Evolutionary conservation across 108 stramenopile species (phyloP).

Genomic region (Thalassiosira profunda): DNA sequence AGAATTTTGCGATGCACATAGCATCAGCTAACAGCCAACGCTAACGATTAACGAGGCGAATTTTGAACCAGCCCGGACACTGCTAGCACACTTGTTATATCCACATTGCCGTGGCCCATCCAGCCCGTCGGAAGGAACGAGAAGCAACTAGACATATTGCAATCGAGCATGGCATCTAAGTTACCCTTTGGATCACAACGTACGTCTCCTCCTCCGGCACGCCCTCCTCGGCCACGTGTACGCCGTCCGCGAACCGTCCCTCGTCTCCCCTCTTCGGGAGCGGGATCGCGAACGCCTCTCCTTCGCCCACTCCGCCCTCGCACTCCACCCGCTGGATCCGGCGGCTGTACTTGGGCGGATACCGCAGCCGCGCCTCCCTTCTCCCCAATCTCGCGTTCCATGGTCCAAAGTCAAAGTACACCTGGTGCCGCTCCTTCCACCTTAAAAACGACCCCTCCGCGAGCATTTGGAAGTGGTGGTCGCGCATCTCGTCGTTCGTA

Average conservation of each 20-base stretch:
- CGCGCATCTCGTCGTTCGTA: conserved; percentile 99
- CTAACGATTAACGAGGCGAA: no score
- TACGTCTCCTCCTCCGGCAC: conserved; percentile 83
- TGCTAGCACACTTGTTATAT: no score
- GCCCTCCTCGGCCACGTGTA: conserved; percentile 73
- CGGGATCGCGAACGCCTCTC: conserved; percentile 75
- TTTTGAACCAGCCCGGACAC: no score
- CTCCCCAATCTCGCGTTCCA: conserved; percentile 28
- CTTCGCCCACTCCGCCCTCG: conserved; percentile 4
- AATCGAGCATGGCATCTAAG: no score
- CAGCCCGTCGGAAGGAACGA: no score
- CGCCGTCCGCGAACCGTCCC: conserved; percentile 84
- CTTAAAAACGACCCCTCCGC: conserved; percentile 86
- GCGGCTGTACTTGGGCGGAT: conserved; percentile 78
- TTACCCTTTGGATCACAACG: conserved; percentile 40
- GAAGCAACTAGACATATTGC: no score
- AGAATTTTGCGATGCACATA: no score
- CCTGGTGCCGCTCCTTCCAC: conserved; percentile 98
- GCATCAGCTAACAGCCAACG: no score
- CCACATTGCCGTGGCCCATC: no score
- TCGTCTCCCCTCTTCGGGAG: conserved; percentile 85
- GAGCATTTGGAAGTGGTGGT: conserved; percentile 98
- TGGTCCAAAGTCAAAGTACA: conserved; percentile 80
- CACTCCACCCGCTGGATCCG: conserved; percentile 68
- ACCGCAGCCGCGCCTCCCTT: conserved; percentile 46